Percentiles rank a stretch among this genome's conserved stretches.
These are phyloP conservation scores for Yamadazyma aaseri DNA, from an alignment of 1,139 yeast species.

Conservation along the genomic window DNA sequence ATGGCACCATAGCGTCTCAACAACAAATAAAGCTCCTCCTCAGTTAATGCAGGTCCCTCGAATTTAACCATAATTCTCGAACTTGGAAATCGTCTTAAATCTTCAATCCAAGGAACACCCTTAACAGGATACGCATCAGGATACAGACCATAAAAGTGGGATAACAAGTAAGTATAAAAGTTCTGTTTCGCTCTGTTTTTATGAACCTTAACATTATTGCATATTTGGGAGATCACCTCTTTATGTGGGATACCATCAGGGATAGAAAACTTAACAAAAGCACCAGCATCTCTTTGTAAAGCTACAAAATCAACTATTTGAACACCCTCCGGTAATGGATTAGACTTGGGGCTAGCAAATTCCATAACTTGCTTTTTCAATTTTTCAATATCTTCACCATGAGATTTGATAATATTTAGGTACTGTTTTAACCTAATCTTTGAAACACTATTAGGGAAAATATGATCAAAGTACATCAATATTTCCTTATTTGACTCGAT, in stretches of 20 bases:
- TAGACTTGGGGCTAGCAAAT: slow-evolving; percentile 19
- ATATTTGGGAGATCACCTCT: slow-evolving; percentile 51
- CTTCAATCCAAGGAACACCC: slow-evolving; percentile 97
- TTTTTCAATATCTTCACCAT: slow-evolving; percentile 15
- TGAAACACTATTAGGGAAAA: slow-evolving; percentile 32
- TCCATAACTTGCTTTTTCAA: slow-evolving; percentile 22
- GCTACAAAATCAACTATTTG: slow-evolving; percentile 54
- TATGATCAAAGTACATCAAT: slow-evolving; percentile 38
- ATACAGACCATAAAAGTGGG: slow-evolving; percentile 22
- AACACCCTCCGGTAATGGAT: slow-evolving; percentile 33
- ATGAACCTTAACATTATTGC: slow-evolving; percentile 43
- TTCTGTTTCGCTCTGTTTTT: slow-evolving; percentile 27
- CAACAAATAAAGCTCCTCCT: slow-evolving; percentile 78
- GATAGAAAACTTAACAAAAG: slow-evolving; percentile 72
- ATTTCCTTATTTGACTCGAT: slow-evolving; percentile 29
- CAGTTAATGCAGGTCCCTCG: slow-evolving; percentile 73
- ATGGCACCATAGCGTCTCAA: slow-evolving; percentile 88
- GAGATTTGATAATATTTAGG: slow-evolving; percentile 21
- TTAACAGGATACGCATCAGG: slow-evolving; percentile 63
- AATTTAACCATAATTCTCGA: slow-evolving; percentile 60
- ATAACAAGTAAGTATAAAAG: slow-evolving; percentile 22
- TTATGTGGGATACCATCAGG: slow-evolving; percentile 51
- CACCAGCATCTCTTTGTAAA: slow-evolving; percentile 84
- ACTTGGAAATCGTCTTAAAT: slow-evolving; percentile 74
- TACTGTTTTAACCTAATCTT: slow-evolving; percentile 22